Percentiles rank a stretch among this genome's conserved stretches.
These are phyloP conservation scores for Sistotremastrum suecicum DNA, from an alignment of 768 basidiomycete genomes.

Conservation along the genomic window DNA sequence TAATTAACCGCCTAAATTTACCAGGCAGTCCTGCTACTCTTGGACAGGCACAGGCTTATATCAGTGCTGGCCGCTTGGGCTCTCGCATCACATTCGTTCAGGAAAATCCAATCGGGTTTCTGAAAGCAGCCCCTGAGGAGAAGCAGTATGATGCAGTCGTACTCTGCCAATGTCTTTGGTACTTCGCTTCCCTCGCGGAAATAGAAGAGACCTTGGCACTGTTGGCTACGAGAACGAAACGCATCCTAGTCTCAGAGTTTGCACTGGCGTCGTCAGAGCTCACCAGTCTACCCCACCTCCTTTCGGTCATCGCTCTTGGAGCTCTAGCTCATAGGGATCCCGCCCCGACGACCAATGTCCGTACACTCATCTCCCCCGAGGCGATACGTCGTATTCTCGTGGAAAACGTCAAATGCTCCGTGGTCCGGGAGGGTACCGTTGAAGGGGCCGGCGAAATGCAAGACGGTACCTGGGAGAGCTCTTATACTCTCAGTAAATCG, in stretches of 20 bases:
- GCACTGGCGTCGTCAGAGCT: conserved; percentile 13
- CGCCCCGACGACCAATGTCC: conserved; percentile 17
- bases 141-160: conserved; percentile 19
- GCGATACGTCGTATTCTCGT: conserved; percentile 15
- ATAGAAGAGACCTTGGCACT: conserved; percentile 17
- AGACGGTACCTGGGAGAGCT: conserved; percentile 24
- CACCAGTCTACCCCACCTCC: conserved; percentile 17
- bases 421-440: conserved; percentile 12
- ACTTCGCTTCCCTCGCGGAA: conserved; percentile 22
- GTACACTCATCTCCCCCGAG: conserved; percentile 22
- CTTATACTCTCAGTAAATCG: conserved; percentile 7
- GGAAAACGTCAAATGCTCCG: conserved; percentile 10
- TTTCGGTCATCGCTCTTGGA: conserved; percentile 23
- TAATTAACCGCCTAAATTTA: not conserved
- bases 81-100: conserved; percentile 21
- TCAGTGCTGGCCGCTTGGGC: conserved; percentile 17
- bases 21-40: conserved; percentile 23
- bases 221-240: conserved; percentile 9
- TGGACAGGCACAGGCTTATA: conserved; percentile 21
- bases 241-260: conserved; percentile 22
- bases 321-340: conserved; percentile 20
- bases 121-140: conserved; percentile 7
- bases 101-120: conserved; percentile 16
- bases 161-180: conserved; percentile 24
- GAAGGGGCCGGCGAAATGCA: conserved; percentile 13